phyloP scores from a whole-genome alignment of 169 alveolate species.

The Cryptosporidium muris region DNA sequence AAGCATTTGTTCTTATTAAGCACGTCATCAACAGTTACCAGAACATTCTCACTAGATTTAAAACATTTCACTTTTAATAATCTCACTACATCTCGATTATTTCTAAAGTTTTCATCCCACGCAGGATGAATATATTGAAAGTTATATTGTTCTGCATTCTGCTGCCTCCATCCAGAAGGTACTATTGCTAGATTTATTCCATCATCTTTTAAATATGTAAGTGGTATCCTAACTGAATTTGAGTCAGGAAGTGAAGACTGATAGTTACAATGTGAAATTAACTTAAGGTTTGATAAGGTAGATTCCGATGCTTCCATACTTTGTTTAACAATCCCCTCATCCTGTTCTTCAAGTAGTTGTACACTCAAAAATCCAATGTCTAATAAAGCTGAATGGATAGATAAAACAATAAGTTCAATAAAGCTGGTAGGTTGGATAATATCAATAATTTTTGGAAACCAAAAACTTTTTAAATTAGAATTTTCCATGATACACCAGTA shows the following conservation, averaged over 20 bases:
- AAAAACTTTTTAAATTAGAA: conserved; percentile 15
- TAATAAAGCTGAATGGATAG: conserved; percentile 18
- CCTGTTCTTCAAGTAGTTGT: neutral
- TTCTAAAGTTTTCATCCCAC: too few relatives aligned
- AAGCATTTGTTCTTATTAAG: too few relatives aligned
- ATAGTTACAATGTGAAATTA: too few relatives aligned
- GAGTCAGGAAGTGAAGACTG: neutral
- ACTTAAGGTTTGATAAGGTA: too few relatives aligned
- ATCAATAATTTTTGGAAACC: conserved; percentile 1
- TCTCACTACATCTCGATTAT: too few relatives aligned
- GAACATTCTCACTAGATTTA: too few relatives aligned
- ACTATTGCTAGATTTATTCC: conserved; percentile 16
- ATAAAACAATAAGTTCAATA: neutral
- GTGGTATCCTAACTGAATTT: neutral
- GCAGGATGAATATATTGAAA: too few relatives aligned
- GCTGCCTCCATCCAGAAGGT: conserved; percentile 36
- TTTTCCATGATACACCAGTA: neutral
- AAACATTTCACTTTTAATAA: too few relatives aligned
- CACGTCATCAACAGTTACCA: too few relatives aligned
- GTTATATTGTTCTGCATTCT: too few relatives aligned
- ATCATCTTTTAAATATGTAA: neutral
- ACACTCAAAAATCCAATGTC: conserved; percentile 37
- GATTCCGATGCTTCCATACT: too few relatives aligned
- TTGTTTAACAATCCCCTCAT: neutral
- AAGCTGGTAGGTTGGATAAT: neutral